Conservation (phyloP, 148 eudicot species). For the Amaranthus cruentus region DNA sequence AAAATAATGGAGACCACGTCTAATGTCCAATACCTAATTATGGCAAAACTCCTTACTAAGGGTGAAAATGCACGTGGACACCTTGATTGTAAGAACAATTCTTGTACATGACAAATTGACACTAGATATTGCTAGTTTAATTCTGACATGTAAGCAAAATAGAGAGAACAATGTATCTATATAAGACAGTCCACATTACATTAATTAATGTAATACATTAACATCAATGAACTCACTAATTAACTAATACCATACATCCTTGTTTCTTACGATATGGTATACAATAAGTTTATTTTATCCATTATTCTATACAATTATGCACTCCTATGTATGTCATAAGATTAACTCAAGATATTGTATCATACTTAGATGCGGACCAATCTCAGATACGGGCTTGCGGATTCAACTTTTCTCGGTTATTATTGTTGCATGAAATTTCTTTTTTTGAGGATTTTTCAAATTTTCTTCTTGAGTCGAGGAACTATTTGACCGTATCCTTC, state of each 20-base stretch:
- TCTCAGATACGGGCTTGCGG: too few species aligned
- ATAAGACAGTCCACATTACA: slow-evolving; percentile 4
- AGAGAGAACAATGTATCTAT: not conserved
- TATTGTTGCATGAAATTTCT: too few species aligned
- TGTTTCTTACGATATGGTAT: slow-evolving; percentile 3
- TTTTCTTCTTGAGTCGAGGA: too few species aligned
- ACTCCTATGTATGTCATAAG: slow-evolving; percentile 1
- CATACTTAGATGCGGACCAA: not conserved
- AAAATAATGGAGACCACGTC: slow-evolving; percentile 22
- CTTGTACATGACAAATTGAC: not conserved
- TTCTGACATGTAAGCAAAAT: slow-evolving; percentile 8
- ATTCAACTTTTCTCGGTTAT: too few species aligned
- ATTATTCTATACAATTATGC: not conserved
- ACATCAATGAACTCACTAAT: slow-evolving; percentile 10
- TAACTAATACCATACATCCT: not conserved
- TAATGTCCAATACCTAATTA: slow-evolving; percentile 15
- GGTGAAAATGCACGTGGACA: slow-evolving; percentile 12
- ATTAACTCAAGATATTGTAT: slow-evolving; percentile 11
- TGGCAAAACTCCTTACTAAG: slow-evolving; percentile 9
- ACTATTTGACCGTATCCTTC: too few species aligned
- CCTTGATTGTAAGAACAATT: slow-evolving; percentile 1
- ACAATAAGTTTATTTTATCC: not conserved
- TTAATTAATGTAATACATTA: not conserved
- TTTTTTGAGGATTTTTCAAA: too few species aligned
- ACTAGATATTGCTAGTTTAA: slow-evolving; percentile 4